Conservation (phyloP, 1,284 basidiomycete genomes). For the Moesziomyces aphidis region DNA sequence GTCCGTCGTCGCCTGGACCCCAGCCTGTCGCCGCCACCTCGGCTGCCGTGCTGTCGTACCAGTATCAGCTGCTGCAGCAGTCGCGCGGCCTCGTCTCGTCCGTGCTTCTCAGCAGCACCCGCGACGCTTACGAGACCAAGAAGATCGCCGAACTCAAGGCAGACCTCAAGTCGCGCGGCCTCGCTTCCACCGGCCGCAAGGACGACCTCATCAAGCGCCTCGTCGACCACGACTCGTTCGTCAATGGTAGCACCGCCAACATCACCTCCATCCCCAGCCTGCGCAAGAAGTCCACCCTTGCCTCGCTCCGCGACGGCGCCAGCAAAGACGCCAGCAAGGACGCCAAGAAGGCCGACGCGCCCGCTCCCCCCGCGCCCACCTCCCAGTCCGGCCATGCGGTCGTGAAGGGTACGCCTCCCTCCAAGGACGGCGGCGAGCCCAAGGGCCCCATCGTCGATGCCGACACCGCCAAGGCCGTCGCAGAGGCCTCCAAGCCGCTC, state of each 20-base stretch:
- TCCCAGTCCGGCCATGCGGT: conserved; percentile 22
- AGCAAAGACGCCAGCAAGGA: conserved; percentile 11
- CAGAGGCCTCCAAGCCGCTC: conserved; percentile 32
- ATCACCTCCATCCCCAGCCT: conserved; percentile 20
- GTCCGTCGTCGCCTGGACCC: conserved; percentile 35
- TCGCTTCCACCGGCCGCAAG: conserved; percentile 56
- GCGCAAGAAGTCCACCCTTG: conserved; percentile 54
- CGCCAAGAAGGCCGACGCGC: conserved; percentile 12
- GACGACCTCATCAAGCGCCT: conserved; percentile 60
- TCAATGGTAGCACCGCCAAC: conserved; percentile 52
- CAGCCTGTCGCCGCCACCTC: conserved; percentile 39
- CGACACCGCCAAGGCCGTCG: conserved; percentile 40
- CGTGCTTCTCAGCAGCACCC: conserved; percentile 57
- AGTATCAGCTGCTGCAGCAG: conserved; percentile 48
- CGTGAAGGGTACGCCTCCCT: conserved; percentile 24
- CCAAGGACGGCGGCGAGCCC: conserved; percentile 6
- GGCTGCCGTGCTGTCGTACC: conserved; percentile 44
- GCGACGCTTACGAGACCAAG: conserved; percentile 57
- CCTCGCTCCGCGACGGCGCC: conserved; percentile 32
- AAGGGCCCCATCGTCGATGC: conserved; percentile 34
- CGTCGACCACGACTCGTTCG: conserved; percentile 51
- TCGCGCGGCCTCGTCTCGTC: conserved; percentile 56
- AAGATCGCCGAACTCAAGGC: conserved; percentile 56
- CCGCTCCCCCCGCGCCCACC: conserved; percentile 29
- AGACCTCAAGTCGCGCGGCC: conserved; percentile 59